A percentile compares a stretch with the other conserved stretches of the same genome.
These are phyloP conservation scores for Coemansia sp. DNA, from an alignment of 192 early-diverging fungal genomes.

Conservation along the genomic window DNA sequence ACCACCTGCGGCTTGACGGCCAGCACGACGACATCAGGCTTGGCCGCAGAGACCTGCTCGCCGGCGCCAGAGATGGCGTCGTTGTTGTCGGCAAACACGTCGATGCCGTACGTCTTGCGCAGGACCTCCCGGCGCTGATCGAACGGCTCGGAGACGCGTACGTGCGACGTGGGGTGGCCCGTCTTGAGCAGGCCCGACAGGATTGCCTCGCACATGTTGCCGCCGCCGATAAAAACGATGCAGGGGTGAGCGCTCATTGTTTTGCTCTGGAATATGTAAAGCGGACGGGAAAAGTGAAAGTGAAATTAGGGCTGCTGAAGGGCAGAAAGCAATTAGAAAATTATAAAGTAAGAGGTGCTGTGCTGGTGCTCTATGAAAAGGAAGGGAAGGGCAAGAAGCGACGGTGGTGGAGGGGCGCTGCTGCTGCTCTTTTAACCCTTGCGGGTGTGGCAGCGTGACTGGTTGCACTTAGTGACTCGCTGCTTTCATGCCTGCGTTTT, in stretches of 20 bases:
- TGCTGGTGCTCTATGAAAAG: no score
- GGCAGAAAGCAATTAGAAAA: no score
- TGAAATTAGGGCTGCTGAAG: no score
- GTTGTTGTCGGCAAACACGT: slow-evolving; percentile 60
- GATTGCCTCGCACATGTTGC: slow-evolving; percentile 95
- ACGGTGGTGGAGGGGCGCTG: no score
- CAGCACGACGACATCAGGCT: slow-evolving; percentile 69
- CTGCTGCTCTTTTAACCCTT: no score
- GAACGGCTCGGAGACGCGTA: slow-evolving; percentile 80
- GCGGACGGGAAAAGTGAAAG: no score
- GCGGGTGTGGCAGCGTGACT: no score
- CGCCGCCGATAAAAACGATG: slow-evolving; percentile 82
- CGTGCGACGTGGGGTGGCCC: slow-evolving; percentile 62
- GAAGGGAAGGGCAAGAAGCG: no score
- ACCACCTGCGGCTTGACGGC: slow-evolving; percentile 94
- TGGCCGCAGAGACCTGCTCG: slow-evolving; percentile 5
- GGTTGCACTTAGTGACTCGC: no score
- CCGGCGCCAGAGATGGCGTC: slow-evolving; percentile 53
- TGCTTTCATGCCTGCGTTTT: no score
- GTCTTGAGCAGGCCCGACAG: slow-evolving; percentile 79
- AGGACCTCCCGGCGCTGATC: slow-evolving; percentile 62
- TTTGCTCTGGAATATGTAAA: no score
- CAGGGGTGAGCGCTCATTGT: slow-evolving; percentile 14
- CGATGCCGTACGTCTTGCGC: slow-evolving; percentile 59
- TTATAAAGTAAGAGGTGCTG: no score